A percentile compares a stretch with the other conserved stretches of the same genome.
Conservation (phyloP, 208 protist genomes). For the Trypanosoma avium region DNA sequence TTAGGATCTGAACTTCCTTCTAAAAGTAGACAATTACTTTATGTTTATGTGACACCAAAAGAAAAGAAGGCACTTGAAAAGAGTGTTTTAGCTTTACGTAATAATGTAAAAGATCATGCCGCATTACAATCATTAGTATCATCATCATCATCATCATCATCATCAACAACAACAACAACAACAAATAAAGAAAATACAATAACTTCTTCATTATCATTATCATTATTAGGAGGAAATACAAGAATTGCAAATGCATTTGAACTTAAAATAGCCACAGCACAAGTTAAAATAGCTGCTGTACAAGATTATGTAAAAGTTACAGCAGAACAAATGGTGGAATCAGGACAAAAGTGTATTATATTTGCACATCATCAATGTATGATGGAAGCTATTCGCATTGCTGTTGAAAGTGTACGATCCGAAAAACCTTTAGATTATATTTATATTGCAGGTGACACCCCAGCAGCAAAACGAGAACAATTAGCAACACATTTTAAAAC, state of each 20-base stretch:
- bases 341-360: conserved; percentile 89
- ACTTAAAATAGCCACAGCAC: conserved; percentile 81
- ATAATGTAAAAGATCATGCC: conserved; percentile 26
- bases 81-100: conserved; percentile 61
- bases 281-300: conserved; percentile 88
- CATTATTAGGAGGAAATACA: too few species aligned
- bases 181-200: conserved; percentile 19
- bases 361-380: conserved; percentile 94
- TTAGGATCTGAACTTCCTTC: conserved; percentile 88
- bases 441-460: conserved; percentile 90
- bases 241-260: conserved; percentile 84
- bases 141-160: not conserved
- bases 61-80: conserved; percentile 84
- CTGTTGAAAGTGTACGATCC: conserved; percentile 66
- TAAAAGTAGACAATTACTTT: conserved; percentile 86
- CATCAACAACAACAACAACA: not conserved
- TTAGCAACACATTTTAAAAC: conserved; percentile 78
- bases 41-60: conserved; percentile 79
- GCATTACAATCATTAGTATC: not conserved
- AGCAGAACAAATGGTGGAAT: conserved; percentile 74
- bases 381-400: conserved; percentile 86
- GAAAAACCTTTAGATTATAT: conserved; percentile 86
- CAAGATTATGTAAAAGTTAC: conserved; percentile 82
- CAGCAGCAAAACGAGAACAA: conserved; percentile 57
- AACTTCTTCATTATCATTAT: too few species aligned